phyloP scores from a whole-genome alignment of 2,329 filamentous ascomycete genomes.

The Mycosphaerelloides madeirae region DNA sequence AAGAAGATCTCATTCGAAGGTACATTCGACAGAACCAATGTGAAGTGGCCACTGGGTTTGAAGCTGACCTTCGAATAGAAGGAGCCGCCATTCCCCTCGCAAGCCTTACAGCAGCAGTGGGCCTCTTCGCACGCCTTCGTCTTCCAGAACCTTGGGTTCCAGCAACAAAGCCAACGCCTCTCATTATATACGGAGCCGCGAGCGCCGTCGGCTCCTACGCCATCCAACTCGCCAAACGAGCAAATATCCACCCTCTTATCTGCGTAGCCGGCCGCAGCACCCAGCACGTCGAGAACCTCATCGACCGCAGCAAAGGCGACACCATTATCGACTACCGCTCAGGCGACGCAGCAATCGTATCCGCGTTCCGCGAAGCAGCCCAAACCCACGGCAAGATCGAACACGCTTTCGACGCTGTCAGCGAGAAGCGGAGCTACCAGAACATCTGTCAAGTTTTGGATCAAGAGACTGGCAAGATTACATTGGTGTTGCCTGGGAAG shows the following conservation, averaged over 20 bases:
- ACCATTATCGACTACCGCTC: conserved; percentile 56
- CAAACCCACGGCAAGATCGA: conserved; percentile 20
- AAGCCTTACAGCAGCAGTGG: conserved; percentile 43
- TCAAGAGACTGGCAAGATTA: conserved; percentile 28
- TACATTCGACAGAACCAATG: conserved; percentile 18
- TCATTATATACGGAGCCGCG: conserved; percentile 49
- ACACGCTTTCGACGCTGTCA: conserved; percentile 33
- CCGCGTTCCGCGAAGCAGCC: conserved; percentile 27
- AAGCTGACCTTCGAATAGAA: conserved; percentile 22
- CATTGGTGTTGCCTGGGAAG: conserved; percentile 32
- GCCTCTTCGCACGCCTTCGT: conserved; percentile 41
- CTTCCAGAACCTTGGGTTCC: conserved; percentile 40
- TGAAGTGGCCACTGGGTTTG: neutral
- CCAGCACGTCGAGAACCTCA: conserved; percentile 48
- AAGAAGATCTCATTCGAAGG: conserved; percentile 49
- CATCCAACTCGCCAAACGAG: conserved; percentile 50
- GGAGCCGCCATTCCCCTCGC: conserved; percentile 45
- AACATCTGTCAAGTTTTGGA: conserved; percentile 39
- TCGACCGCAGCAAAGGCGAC: conserved; percentile 54
- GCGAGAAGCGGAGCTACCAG: conserved; percentile 29
- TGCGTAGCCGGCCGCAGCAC: conserved; percentile 53
- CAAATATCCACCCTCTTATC: conserved; percentile 59
- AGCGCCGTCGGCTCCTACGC: conserved; percentile 56
- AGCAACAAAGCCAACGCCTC: conserved; percentile 24
- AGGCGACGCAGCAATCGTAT: conserved; percentile 28